These are phyloP conservation scores for Trichoderma brevicompactum DNA, from an alignment of 2,329 filamentous ascomycete species.

Conservation along the genomic window DNA sequence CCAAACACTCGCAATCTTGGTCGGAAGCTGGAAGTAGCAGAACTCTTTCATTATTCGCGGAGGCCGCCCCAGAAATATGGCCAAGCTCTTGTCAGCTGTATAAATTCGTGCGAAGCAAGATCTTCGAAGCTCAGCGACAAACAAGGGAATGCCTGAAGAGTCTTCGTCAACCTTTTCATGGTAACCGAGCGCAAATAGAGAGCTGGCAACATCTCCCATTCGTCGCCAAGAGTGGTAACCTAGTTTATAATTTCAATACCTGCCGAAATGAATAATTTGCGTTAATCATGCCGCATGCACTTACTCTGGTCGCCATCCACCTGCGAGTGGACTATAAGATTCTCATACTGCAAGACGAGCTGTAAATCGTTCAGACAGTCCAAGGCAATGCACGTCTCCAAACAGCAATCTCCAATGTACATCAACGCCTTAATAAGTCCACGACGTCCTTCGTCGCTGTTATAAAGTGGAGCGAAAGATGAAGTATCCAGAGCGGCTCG, in stretches of 20 bases:
- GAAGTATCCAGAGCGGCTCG: conserved; percentile 20
- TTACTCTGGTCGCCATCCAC: conserved; percentile 24
- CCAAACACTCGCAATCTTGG: neutral
- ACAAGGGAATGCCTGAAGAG: conserved; percentile 4
- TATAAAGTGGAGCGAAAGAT: conserved; percentile 22
- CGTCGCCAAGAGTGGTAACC: conserved; percentile 25
- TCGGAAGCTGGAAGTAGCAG: conserved; percentile 23
- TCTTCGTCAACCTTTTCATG: conserved; percentile 21
- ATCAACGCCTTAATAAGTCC: conserved; percentile 16
- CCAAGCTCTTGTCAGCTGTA: conserved; percentile 22
- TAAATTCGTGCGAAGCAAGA: conserved; percentile 25
- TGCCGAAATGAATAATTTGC: neutral
- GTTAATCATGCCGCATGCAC: neutral
- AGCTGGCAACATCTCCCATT: conserved; percentile 22
- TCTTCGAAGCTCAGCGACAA: conserved; percentile 20
- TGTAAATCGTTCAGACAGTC: conserved; percentile 25
- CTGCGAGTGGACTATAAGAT: conserved; percentile 24
- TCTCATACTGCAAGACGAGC: conserved; percentile 21
- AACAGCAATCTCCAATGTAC: conserved; percentile 24
- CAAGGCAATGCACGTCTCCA: conserved; percentile 22
- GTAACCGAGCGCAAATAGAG: conserved; percentile 21
- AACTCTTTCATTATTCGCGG: conserved; percentile 23
- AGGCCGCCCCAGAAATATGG: conserved; percentile 13
- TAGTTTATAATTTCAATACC: neutral
- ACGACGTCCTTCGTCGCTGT: conserved; percentile 20